Evolutionary conservation across 192 early-diverging fungal genomes (phyloP), one percentile per base, ranked within the genome.

Genomic region (Coemansia guatemalensis): DNA sequence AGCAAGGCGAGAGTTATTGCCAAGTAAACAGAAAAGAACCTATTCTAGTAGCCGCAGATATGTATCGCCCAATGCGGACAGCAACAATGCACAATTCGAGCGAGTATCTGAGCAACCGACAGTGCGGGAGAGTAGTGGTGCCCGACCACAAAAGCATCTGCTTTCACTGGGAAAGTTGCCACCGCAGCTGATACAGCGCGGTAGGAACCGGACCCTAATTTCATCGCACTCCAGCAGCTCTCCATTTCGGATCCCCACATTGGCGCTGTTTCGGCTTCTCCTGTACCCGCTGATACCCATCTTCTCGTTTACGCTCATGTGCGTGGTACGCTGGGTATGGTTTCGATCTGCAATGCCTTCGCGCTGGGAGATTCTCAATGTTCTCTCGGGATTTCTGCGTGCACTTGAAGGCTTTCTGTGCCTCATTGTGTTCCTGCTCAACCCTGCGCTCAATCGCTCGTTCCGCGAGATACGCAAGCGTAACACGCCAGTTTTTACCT

Each of bases 201-300:
- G 58, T 39, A 64, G 56, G 52, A 67, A 65, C 58, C 69, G 70
- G 30, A 49, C 65, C 4, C 62, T 59, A 14, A 18, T 65, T 30
- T 47, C 60, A 4, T 61, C 61, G 9, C 39, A 35, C 39, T 29
- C 69, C 5, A 53, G 41, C n/a, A 54, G 23, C n/a, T 47, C 69
- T 9, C 70, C 69, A 14, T 78, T 73, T 27, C 69, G 69, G 2
- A 78, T 78, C 26, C 72, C 77, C 23, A 74, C 77, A 0, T 51
- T 80, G 49, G 77, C 72, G 0, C 48, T 80, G 2, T 61, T 74
- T 18, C 77, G 77, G 1, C 47, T 80, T 9, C 51, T 80, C 23
- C 64, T 80, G 54, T 80, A 80, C 21, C 77, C 77, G 24, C 62
- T 80, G 9, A 74, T 80, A 17, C 77, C 77, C 0, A 80, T 80